Percentiles rank a stretch among this genome's conserved stretches.
Conservation (phyloP, 1,284 basidiomycete genomes). For the Salmacisia buchloeana region DNA sequence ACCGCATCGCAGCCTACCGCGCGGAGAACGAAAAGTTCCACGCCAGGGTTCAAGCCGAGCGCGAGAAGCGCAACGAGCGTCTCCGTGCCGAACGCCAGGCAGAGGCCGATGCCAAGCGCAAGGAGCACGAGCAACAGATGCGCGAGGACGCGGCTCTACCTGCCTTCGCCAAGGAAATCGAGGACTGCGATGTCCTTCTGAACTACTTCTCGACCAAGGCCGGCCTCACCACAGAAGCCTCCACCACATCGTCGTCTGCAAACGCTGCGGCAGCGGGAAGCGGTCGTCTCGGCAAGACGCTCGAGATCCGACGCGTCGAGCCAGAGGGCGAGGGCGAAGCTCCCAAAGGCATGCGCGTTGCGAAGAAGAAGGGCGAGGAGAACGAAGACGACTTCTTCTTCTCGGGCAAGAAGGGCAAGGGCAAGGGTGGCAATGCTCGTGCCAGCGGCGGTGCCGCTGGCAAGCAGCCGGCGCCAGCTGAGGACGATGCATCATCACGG, state of each 20-base stretch:
- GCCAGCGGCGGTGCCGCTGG: slow-evolving; percentile 45
- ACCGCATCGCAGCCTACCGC: slow-evolving; percentile 51
- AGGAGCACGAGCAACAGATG: slow-evolving; percentile 72
- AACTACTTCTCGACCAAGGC: slow-evolving; percentile 64
- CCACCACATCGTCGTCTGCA: slow-evolving; percentile 51
- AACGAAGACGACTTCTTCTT: slow-evolving; percentile 73
- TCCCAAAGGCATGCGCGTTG: slow-evolving; percentile 64
- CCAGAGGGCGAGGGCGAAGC: slow-evolving; percentile 52
- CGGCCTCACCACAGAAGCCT: slow-evolving; percentile 42
- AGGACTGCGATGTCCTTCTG: slow-evolving; percentile 92
- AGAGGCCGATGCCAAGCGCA: slow-evolving; percentile 75
- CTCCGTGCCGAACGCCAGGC: slow-evolving; percentile 73
- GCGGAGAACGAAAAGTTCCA: slow-evolving; percentile 43
- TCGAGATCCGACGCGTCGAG: slow-evolving; percentile 80
- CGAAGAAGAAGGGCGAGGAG: slow-evolving; percentile 83
- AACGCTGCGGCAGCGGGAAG: slow-evolving; percentile 50
- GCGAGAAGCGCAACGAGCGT: slow-evolving; percentile 65
- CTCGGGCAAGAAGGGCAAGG: slow-evolving; percentile 69
- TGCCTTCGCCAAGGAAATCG: slow-evolving; percentile 87
- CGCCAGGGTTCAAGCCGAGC: slow-evolving; percentile 37
- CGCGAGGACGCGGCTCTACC: slow-evolving; percentile 86
- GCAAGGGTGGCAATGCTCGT: slow-evolving; percentile 50
- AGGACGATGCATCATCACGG: slow-evolving; percentile 23
- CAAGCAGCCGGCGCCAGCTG: background rate
- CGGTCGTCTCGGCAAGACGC: slow-evolving; percentile 58